A percentile compares a stretch with the other conserved stretches of the same genome.
These are phyloP conservation scores for Jackrogersella multiformis DNA, from an alignment of 495 filamentous ascomycete genomes.

Conservation along the genomic window DNA sequence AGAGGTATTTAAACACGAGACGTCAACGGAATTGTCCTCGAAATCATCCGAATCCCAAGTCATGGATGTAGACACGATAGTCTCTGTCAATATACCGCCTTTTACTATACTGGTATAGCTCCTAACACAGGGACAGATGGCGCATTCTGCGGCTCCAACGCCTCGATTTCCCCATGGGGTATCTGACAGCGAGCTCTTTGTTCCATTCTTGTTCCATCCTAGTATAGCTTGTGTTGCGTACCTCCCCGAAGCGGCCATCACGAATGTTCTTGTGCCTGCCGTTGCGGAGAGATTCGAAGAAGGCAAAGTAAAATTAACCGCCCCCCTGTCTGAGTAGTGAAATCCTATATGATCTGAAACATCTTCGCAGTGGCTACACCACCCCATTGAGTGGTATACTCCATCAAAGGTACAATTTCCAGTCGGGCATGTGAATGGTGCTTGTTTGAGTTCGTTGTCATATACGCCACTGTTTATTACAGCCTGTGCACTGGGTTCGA, in stretches of 20 bases:
- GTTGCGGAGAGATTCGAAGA: conserved; percentile 17
- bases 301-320: conserved; percentile 17
- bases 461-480: conserved; percentile 23
- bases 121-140: conserved; percentile 27
- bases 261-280: neutral
- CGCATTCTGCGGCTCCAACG: conserved; percentile 34
- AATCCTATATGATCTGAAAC: conserved; percentile 27
- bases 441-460: conserved; percentile 1
- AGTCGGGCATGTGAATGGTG: conserved; percentile 20
- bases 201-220: neutral
- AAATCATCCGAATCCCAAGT: neutral
- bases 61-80: conserved; percentile 6
- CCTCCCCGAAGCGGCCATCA: neutral
- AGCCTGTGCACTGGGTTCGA: conserved; percentile 1
- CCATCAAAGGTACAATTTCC: conserved; percentile 39
- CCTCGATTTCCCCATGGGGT: conserved; percentile 16
- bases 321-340: neutral
- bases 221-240: conserved; percentile 12
- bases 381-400: conserved; percentile 24
- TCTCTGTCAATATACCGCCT: conserved; percentile 25
- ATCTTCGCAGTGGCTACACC: conserved; percentile 33
- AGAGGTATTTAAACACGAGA: conserved; percentile 10
- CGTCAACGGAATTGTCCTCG: conserved; percentile 3
- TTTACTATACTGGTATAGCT: conserved; percentile 12
- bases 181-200: neutral